Conservation (phyloP, 495 filamentous ascomycete genomes). For the Aspergillus ellipticus region DNA sequence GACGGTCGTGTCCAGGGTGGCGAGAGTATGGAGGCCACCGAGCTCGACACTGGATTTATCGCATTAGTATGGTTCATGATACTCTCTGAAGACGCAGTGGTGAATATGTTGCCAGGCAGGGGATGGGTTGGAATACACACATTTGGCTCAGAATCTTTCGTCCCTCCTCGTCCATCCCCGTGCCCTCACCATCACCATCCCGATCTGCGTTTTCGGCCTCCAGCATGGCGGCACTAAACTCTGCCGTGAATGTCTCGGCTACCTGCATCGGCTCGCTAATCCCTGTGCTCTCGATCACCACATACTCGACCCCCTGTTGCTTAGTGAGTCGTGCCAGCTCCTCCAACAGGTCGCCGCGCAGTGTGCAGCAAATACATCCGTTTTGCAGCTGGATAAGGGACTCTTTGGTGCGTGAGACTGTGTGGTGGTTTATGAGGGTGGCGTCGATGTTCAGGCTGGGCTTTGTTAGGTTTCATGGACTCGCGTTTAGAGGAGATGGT, state of each 20-base stretch:
- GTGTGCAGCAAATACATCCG: constrained; percentile 60
- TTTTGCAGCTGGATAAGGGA: constrained; percentile 60
- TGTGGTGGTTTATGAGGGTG: constrained; percentile 49
- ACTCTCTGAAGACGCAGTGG: too few species aligned
- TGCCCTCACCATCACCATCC: constrained; percentile 13
- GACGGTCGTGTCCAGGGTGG: constrained; percentile 55
- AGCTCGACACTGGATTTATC: constrained; percentile 33
- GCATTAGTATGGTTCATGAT: background rate
- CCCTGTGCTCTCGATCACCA: constrained; percentile 58
- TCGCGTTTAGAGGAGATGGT: background rate
- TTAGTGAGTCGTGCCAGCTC: constrained; percentile 51
- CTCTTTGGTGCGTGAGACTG: constrained; percentile 48
- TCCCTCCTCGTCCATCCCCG: constrained; percentile 26
- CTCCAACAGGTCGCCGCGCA: constrained; percentile 54
- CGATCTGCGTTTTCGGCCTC: constrained; percentile 26
- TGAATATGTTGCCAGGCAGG: too few species aligned
- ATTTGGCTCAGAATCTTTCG: constrained; percentile 37
- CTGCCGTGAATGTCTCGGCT: constrained; percentile 55
- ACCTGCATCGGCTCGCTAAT: constrained; percentile 64
- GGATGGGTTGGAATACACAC: constrained; percentile 15
- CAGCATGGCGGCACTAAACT: constrained; percentile 45
- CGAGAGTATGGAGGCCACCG: constrained; percentile 50
- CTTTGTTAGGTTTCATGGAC: background rate
- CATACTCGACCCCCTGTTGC: constrained; percentile 50
- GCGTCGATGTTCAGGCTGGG: constrained; percentile 53